Conservation (phyloP, 73 alveolate species). For the Paramecium primaurelia region DNA sequence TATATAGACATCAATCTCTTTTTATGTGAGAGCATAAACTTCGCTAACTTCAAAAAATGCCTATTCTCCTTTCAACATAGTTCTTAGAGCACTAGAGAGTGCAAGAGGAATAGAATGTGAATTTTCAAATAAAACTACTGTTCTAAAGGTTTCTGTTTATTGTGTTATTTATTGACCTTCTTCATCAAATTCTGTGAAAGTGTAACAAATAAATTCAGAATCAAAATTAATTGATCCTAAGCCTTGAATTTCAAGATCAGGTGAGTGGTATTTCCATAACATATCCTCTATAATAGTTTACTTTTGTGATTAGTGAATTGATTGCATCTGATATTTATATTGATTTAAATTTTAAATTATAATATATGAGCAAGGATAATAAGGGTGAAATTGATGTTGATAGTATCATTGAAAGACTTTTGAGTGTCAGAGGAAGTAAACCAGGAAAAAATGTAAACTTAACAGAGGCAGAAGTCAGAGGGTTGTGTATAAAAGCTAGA, state of each 20-base stretch:
- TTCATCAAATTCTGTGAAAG: background rate
- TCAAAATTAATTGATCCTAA: background rate
- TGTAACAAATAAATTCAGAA: background rate
- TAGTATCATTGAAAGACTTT: slow-evolving; percentile 80
- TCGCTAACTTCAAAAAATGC: background rate
- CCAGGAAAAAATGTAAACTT: slow-evolving; percentile 92
- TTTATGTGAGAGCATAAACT: background rate
- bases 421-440: slow-evolving; percentile 88
- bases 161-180: background rate
- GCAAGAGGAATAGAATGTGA: background rate
- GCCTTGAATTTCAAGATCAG: background rate
- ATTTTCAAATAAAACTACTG: background rate
- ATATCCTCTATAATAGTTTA: background rate
- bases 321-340: background rate
- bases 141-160: background rate
- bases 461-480: slow-evolving; percentile 88
- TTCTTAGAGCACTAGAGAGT: background rate
- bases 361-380: slow-evolving; percentile 20
- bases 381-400: slow-evolving; percentile 79
- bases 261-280: background rate
- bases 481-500: slow-evolving; percentile 81
- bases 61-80: background rate
- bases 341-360: background rate
- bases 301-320: background rate
- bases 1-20: background rate